A percentile compares a stretch with the other conserved stretches of the same genome.
Evolutionary conservation across 148 eudicot species (phyloP).

Genomic region (Silene uniflora): DNA sequence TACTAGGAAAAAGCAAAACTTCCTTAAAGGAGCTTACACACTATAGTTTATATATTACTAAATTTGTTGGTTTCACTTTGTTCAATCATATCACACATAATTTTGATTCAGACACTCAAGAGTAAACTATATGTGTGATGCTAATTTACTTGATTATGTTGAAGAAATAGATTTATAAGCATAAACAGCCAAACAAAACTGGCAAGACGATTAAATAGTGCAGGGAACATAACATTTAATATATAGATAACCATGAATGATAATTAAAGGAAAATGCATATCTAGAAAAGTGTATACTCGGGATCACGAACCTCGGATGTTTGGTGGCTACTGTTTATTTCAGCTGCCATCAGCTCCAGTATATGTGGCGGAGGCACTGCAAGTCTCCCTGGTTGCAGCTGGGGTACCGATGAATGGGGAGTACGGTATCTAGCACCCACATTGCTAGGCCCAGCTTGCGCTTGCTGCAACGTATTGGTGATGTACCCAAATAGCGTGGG

Average conservation of each 20-base stretch:
- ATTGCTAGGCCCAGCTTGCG: background rate
- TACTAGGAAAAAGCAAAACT: too few species aligned
- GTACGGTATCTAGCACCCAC: background rate
- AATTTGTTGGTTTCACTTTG: too few species aligned
- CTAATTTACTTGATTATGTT: too few species aligned
- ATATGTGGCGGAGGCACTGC: slow-evolving; percentile 1
- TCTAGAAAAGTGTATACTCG: background rate
- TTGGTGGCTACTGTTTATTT: background rate
- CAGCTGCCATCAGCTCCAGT: slow-evolving; percentile 1
- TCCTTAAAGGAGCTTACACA: too few species aligned
- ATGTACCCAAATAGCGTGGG: background rate
- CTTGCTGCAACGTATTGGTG: background rate
- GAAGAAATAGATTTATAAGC: too few species aligned
- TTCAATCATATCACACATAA: too few species aligned
- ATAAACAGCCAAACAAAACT: too few species aligned
- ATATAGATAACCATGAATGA: background rate
- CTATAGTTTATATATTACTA: too few species aligned
- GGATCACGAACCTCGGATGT: slow-evolving; percentile 5
- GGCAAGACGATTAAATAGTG: background rate
- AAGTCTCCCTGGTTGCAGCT: background rate
- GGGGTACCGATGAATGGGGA: background rate
- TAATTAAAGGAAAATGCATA: background rate
- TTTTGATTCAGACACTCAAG: too few species aligned
- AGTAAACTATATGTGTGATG: too few species aligned
- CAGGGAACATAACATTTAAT: too few species aligned